A percentile compares a stretch with the other conserved stretches of the same genome.
Evolutionary conservation across 208 protist genomes (phyloP).

Genomic region (Trypanosoma platydactyli): DNA sequence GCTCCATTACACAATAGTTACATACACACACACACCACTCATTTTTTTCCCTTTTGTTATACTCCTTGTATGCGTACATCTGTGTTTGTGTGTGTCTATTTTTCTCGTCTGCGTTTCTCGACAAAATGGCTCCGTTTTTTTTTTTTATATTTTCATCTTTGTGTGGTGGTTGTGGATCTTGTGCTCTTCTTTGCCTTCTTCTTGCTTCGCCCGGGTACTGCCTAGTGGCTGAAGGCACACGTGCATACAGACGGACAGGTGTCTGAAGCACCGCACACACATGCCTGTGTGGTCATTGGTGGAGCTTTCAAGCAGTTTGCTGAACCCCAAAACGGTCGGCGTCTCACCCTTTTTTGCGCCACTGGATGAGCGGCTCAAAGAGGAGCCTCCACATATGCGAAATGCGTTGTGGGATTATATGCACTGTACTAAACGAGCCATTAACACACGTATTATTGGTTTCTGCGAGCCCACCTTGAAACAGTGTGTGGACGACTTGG

Average conservation of each 20-base stretch:
- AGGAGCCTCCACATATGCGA: constrained; percentile 30
- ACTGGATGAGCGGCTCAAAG: constrained; percentile 37
- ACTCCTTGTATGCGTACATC: neutral
- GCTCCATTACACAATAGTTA: no score
- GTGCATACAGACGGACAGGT: no score
- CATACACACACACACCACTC: neutral
- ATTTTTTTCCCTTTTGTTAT: neutral
- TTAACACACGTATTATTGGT: constrained; percentile 87
- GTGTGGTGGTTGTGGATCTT: neutral
- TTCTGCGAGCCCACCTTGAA: constrained; percentile 83
- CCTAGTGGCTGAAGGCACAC: neutral
- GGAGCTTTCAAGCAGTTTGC: constrained; percentile 67
- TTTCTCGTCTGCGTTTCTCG: neutral
- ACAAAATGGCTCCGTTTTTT: neutral
- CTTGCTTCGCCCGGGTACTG: constrained; percentile 1
- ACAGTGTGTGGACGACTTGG: constrained; percentile 74
- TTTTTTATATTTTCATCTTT: constrained; percentile 8
- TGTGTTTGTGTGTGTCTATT: neutral
- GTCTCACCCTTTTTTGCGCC: constrained; percentile 57
- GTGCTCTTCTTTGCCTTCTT: constrained; percentile 11
- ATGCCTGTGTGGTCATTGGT: constrained; percentile 67
- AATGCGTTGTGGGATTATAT: constrained; percentile 62
- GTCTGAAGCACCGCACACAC: neutral
- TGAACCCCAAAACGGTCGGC: constrained; percentile 73
- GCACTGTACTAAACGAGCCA: constrained; percentile 72